Percentiles rank a stretch among this genome's conserved stretches.
Evolutionary conservation across 306 rosid species (phyloP).

Genomic region (Leucaena leucocephala): DNA sequence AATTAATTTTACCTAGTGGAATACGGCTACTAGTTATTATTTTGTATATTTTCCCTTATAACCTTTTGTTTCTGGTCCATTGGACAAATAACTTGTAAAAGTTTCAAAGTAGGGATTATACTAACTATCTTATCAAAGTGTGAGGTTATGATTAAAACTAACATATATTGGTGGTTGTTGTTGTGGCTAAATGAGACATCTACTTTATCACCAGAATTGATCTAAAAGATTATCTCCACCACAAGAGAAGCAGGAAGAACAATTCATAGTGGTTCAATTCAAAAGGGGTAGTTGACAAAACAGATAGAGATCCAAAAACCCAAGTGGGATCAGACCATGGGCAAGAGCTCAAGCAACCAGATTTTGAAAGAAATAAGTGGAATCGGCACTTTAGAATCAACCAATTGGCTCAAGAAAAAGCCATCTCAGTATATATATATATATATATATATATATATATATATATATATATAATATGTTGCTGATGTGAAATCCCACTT

Average conservation of each 20-base stretch:
- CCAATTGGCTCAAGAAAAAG: conserved; percentile 22
- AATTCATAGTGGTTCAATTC: neutral
- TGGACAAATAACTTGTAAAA: too few species aligned
- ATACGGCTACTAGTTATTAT: too few species aligned
- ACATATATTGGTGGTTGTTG: neutral
- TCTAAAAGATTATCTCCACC: neutral
- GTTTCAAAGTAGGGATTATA: too few species aligned
- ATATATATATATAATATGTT: too few species aligned
- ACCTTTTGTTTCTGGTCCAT: too few species aligned
- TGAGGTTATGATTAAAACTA: neutral
- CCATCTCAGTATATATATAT: neutral
- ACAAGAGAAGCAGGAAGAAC: too few species aligned
- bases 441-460: neutral
- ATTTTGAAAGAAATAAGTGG: neutral
- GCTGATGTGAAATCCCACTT: conserved; percentile 18
- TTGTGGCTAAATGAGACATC: neutral
- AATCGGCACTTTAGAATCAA: conserved; percentile 12
- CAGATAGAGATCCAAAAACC: neutral
- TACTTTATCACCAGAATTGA: neutral
- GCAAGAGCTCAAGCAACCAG: neutral
- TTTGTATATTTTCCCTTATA: too few species aligned
- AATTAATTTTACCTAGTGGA: too few species aligned
- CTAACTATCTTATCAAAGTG: neutral
- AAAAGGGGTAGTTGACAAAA: neutral
- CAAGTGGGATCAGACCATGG: conserved; percentile 1